These are phyloP conservation scores for Hibiscus tridactylites DNA, from an alignment of 345 rosid genomes.

Conservation along the genomic window DNA sequence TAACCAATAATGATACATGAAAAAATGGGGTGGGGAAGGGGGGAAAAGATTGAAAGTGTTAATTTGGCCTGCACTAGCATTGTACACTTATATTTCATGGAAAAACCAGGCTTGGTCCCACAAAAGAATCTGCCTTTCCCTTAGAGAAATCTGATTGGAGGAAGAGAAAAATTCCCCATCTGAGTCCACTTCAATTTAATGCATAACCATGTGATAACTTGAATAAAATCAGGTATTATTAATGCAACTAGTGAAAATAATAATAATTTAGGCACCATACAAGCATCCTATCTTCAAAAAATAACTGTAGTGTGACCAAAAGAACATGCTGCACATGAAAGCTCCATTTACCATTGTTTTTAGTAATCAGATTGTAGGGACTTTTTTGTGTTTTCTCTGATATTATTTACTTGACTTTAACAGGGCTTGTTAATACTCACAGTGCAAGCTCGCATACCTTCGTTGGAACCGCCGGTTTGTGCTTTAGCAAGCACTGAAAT, in stretches of 20 bases:
- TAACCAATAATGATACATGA: conserved; percentile 6
- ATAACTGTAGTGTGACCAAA: not conserved
- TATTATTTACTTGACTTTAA: not conserved
- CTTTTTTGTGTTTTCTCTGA: not conserved
- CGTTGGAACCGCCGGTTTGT: conserved; percentile 42
- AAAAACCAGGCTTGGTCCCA: conserved; percentile 13
- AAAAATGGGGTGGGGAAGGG: not conserved
- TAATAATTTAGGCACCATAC: not conserved
- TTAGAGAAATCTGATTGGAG: conserved; percentile 2
- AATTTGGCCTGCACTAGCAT: conserved; percentile 5
- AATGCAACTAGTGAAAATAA: not conserved
- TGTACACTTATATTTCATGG: not conserved
- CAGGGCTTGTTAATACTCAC: conserved; percentile 51
- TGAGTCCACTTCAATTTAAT: conserved; percentile 14
- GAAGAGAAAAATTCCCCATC: conserved; percentile 3
- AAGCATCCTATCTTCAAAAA: not conserved
- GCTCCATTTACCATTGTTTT: not conserved
- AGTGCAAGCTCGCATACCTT: conserved; percentile 48
- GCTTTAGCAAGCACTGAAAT: conserved; percentile 9
- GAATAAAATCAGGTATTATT: not conserved
- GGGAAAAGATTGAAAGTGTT: conserved; percentile 1
- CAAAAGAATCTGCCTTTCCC: conserved; percentile 3
- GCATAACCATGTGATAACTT: conserved; percentile 3
- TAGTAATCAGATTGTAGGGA: not conserved
- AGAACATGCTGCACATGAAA: not conserved